Conservation (phyloP, 202 grass and related monocot genomes). For the Musa balbisiana region DNA sequence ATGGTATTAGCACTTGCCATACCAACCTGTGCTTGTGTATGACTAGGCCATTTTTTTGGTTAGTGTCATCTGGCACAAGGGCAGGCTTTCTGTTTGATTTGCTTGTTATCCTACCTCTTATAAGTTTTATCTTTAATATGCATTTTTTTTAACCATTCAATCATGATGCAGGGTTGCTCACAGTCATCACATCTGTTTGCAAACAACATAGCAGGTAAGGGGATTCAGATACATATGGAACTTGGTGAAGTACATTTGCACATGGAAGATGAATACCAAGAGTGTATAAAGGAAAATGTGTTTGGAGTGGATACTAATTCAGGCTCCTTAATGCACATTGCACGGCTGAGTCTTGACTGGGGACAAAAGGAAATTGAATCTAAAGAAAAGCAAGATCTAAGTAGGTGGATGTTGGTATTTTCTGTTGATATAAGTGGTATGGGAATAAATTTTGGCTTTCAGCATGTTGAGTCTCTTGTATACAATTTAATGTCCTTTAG, state of each 20-base stretch:
- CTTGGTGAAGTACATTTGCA: conserved; percentile 61
- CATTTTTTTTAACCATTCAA: conserved; percentile 20
- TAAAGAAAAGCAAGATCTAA: conserved; percentile 37
- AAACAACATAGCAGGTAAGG: conserved; percentile 64
- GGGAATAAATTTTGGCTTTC: conserved; percentile 61
- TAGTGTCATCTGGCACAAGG: neutral
- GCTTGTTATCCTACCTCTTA: neutral
- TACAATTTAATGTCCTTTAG: conserved; percentile 59
- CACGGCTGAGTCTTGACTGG: conserved; percentile 51
- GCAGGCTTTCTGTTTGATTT: neutral
- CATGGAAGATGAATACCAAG: conserved; percentile 46
- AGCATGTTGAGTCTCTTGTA: conserved; percentile 77
- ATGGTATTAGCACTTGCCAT: neutral
- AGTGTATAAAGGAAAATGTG: conserved; percentile 43
- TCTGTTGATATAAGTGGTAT: conserved; percentile 69
- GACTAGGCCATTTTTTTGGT: neutral
- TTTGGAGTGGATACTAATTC: conserved; percentile 30
- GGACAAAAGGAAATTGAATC: conserved; percentile 47
- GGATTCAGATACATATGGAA: conserved; percentile 47
- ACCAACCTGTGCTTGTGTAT: neutral
- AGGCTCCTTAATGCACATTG: conserved; percentile 56
- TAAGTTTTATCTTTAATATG: conserved; percentile 21
- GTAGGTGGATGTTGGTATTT: conserved; percentile 31
- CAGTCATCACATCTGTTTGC: conserved; percentile 61
- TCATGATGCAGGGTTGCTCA: conserved; percentile 58